Percentiles rank a stretch among this genome's conserved stretches.
Evolutionary conservation across 805 yeast species (phyloP).

Genomic region (Candida chilensis): DNA sequence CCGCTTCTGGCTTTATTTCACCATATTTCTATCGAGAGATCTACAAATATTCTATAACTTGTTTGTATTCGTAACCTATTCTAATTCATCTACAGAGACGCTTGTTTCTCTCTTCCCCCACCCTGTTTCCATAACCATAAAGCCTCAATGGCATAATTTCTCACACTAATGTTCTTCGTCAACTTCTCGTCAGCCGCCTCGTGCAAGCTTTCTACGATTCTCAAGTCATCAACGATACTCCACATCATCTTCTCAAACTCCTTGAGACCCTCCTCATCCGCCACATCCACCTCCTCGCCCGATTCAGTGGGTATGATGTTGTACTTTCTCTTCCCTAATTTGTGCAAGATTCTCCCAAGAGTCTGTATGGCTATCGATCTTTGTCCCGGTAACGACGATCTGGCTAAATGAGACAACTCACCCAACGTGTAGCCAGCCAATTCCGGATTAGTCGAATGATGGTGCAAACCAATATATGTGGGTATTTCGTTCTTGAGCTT

Average conservation of each 20-base stretch:
- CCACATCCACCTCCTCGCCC: constrained; percentile 26
- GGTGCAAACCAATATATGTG: constrained; percentile 69
- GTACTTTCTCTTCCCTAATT: constrained; percentile 56
- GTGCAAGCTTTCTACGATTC: constrained; percentile 56
- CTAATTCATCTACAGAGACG: not conserved
- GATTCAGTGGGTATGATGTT: constrained; percentile 35
- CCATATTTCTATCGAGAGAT: not conserved
- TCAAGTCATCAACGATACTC: constrained; percentile 57
- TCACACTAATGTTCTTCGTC: constrained; percentile 62
- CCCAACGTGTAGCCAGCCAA: constrained; percentile 87
- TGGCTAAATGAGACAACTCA: constrained; percentile 70
- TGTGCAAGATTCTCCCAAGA: constrained; percentile 78
- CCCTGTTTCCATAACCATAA: constrained; percentile 78
- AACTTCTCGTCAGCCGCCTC: constrained; percentile 59
- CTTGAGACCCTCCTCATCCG: constrained; percentile 11
- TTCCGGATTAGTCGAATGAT: constrained; percentile 82
- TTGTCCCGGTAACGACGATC: constrained; percentile 80
- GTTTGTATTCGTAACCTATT: not conserved
- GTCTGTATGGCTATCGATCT: constrained; percentile 81
- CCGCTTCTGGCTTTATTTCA: not conserved
- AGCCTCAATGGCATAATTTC: constrained; percentile 82
- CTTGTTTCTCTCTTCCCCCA: constrained; percentile 23
- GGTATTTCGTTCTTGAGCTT: constrained; percentile 33
- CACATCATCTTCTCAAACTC: constrained; percentile 52
- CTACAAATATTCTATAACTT: not conserved